Conservation (phyloP, 208 protist species). For the Crithidia thermophila region DNA sequence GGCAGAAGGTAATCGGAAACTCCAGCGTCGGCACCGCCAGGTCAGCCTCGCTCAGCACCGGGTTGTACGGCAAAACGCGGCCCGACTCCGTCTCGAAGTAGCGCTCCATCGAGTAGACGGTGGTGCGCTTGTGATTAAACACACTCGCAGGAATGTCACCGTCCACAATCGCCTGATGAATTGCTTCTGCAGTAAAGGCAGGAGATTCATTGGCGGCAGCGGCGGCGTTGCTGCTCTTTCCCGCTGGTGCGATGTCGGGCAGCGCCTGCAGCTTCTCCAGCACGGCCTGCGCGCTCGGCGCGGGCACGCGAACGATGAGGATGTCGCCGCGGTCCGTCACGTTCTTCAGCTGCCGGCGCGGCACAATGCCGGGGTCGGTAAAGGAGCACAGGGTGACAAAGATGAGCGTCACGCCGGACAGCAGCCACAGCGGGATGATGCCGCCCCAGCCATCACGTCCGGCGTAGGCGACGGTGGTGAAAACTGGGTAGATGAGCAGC, state of each 20-base stretch:
- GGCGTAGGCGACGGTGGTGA: constrained; percentile 36
- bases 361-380: constrained; percentile 60
- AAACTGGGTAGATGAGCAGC: constrained; percentile 27
- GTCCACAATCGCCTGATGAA: constrained; percentile 24
- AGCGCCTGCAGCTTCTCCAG: constrained; percentile 28
- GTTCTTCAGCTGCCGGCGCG: constrained; percentile 26
- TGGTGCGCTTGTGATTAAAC: constrained; percentile 35
- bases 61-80: constrained; percentile 33
- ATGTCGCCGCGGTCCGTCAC: constrained; percentile 38
- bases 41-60: constrained; percentile 31
- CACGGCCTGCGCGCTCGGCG: constrained; percentile 45
- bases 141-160: constrained; percentile 28
- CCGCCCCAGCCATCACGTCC: constrained; percentile 25
- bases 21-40: constrained; percentile 39
- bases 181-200: constrained; percentile 10
- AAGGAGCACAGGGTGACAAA: constrained; percentile 41
- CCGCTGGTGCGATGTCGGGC: neutral
- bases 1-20: constrained; percentile 51
- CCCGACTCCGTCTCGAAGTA: constrained; percentile 47
- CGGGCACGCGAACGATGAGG: constrained; percentile 45
- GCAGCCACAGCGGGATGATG: constrained; percentile 32
- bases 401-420: constrained; percentile 26
- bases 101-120: constrained; percentile 32
- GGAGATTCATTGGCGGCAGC: neutral
- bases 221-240: neutral